Conservation (phyloP, 1,284 basidiomycete species). For the Lignosus rhinocerotis region DNA sequence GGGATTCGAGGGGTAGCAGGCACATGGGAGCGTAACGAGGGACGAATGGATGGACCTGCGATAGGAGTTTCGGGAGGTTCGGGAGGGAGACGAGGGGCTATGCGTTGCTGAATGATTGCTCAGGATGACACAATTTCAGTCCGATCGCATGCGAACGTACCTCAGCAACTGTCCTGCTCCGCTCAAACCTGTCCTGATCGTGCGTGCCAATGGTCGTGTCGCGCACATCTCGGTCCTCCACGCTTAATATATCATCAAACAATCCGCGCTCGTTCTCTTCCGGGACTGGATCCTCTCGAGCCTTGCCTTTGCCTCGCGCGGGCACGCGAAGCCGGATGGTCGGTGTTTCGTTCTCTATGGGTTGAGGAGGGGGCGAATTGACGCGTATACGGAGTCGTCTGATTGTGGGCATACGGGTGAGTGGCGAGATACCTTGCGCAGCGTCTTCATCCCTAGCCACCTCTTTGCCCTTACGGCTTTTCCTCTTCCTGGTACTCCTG, state of each 20-base stretch:
- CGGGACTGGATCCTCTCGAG: constrained; percentile 55
- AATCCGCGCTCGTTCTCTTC: constrained; percentile 50
- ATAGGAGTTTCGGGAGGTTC: constrained; percentile 46
- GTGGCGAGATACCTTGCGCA: constrained; percentile 28
- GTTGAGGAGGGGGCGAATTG: constrained; percentile 37
- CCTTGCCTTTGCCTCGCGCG: constrained; percentile 57
- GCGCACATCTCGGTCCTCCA: constrained; percentile 73
- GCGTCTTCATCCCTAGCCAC: constrained; percentile 13
- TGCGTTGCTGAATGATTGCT: constrained; percentile 47
- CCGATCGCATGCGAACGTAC: constrained; percentile 38
- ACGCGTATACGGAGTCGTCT: constrained; percentile 44
- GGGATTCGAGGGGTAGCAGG: constrained; percentile 22
- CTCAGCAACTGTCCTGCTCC: constrained; percentile 71
- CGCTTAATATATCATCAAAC: constrained; percentile 79
- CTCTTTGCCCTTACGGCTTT: constrained; percentile 30
- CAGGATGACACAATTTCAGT: background rate
- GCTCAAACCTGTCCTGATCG: constrained; percentile 81
- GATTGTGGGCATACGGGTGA: constrained; percentile 32
- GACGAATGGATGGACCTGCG: constrained; percentile 61
- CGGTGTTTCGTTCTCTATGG: constrained; percentile 28
- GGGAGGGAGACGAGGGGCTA: constrained; percentile 45
- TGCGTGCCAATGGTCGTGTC: constrained; percentile 65
- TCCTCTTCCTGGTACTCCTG: constrained; percentile 21
- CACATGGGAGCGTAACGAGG: constrained; percentile 53
- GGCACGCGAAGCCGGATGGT: constrained; percentile 58